phyloP scores from a whole-genome alignment of 495 filamentous ascomycete genomes.

The Talaromyces borbonicus region DNA sequence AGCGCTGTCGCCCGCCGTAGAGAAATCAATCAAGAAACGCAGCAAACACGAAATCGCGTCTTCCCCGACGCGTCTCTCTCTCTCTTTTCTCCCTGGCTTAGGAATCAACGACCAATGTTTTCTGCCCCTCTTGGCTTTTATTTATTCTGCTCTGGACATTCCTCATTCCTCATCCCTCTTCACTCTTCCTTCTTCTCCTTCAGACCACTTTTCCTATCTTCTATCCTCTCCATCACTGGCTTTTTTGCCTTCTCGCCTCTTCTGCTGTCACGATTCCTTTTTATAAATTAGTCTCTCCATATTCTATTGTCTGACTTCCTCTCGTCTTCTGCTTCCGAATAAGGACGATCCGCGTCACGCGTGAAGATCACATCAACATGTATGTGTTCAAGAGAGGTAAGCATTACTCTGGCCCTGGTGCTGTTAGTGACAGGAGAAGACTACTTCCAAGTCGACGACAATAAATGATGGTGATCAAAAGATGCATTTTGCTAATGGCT shows the following conservation, averaged over 20 bases:
- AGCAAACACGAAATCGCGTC: slow-evolving; percentile 34
- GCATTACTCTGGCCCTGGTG: too few relatives aligned
- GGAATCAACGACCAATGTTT: slow-evolving; percentile 26
- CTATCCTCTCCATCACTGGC: slow-evolving; percentile 14
- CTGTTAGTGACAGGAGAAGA: too few relatives aligned
- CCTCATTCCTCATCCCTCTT: slow-evolving; percentile 15
- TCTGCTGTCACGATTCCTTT: not conserved
- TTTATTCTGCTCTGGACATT: slow-evolving; percentile 15
- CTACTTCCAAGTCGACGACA: too few relatives aligned
- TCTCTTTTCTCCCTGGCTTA: too few relatives aligned
- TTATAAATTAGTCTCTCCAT: not conserved
- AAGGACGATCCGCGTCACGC: not conserved
- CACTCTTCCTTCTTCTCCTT: not conserved
- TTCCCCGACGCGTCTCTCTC: slow-evolving; percentile 26
- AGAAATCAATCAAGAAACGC: slow-evolving; percentile 19
- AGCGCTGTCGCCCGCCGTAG: too few relatives aligned
- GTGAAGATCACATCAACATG: slow-evolving; percentile 3
- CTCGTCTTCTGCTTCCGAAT: not conserved
- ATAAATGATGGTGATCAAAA: too few relatives aligned
- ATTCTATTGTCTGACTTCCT: too few relatives aligned
- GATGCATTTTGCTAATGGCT: slow-evolving; percentile 11
- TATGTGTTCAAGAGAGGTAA: slow-evolving; percentile 4
- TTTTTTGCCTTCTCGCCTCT: not conserved
- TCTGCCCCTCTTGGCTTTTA: slow-evolving; percentile 24
- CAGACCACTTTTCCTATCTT: slow-evolving; percentile 4